Evolutionary conservation across 208 protist genomes (phyloP).

Genomic region (Leishmania aethiopica): DNA sequence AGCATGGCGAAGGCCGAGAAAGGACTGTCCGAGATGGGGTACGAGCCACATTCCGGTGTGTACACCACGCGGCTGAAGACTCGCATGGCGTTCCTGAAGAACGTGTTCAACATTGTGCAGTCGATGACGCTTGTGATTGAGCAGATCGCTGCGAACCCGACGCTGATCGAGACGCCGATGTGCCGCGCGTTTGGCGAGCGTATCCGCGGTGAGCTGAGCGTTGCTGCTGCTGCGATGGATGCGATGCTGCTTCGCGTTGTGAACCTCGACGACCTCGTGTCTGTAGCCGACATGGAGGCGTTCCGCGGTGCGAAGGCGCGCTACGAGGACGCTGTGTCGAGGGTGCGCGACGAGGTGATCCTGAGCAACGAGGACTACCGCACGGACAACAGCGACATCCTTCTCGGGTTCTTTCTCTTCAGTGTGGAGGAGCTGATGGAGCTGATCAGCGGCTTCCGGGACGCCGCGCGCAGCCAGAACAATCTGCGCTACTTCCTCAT

Average conservation of each 20-base stretch:
- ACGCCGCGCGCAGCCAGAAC: conserved; percentile 40
- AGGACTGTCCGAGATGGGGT: conserved; percentile 66
- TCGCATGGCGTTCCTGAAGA: conserved; percentile 59
- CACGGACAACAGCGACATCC: conserved; percentile 78
- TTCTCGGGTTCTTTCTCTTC: conserved; percentile 88
- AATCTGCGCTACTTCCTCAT: conserved; percentile 59
- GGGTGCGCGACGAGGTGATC: conserved; percentile 75
- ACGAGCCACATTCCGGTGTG: conserved; percentile 80
- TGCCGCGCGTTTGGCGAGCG: conserved; percentile 65
- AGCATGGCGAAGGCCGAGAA: conserved; percentile 49
- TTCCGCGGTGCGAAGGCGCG: conserved; percentile 53
- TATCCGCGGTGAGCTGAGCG: conserved; percentile 51
- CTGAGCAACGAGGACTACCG: conserved; percentile 85
- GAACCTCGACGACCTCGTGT: conserved; percentile 58
- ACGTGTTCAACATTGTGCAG: conserved; percentile 59
- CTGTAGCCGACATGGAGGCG: conserved; percentile 52
- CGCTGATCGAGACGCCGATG: conserved; percentile 68
- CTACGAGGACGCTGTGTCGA: conserved; percentile 75
- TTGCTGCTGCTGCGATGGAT: conserved; percentile 79
- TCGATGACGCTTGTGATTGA: conserved; percentile 84
- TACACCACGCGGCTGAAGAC: conserved; percentile 65
- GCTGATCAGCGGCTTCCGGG: conserved; percentile 59
- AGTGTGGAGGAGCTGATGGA: conserved; percentile 78
- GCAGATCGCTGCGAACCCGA: conserved; percentile 60
- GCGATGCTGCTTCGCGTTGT: conserved; percentile 73